Base-by-base conservation (phyloP, 2,329 filamentous ascomycete species). In the Apiospora saccharicola region DNA sequence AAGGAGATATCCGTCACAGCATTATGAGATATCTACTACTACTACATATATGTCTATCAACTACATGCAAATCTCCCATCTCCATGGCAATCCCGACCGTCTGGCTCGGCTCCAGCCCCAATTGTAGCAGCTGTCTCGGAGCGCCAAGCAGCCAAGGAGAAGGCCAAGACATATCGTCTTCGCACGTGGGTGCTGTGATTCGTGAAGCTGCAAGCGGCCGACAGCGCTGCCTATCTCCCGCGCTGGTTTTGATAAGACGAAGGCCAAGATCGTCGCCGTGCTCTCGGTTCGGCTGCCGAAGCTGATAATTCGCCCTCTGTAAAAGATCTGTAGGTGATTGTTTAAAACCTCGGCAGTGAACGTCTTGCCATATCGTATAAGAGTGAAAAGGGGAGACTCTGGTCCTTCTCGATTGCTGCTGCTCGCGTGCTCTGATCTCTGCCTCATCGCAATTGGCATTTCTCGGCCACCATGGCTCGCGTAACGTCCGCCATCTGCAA, bases 401-500 rank as follows among this genome's bases (percentile, higher is more conserved):
- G 3, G 30, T 61, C 16, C 16, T 37, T 61, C 53, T 22, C 16
- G 7, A 3, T n/a, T 13, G n/a, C 49, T 34, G 12, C 37, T 44
- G n/a, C n/a, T n/a, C 24, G n/a, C 64, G 19, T 19, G 71, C 6
- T 13, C 22, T 14, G n/a, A n/a, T n/a, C n/a, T n/a, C n/a, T n/a
- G n/a, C n/a, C n/a, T n/a, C n/a, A n/a, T n/a, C n/a, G n/a, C n/a
- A n/a, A n/a, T n/a, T n/a, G n/a, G n/a, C n/a, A n/a, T n/a, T n/a
- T n/a, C n/a, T n/a, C n/a, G n/a, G n/a, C 30, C 34, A 22, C 10
- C 34, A 64, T 64, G 57, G 57, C 34, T 13, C 57, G 34, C 5
- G 22, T 41, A 67, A 61, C 70, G 43, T 71, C 75, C 12, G 26
- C 69, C 0, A 61, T 75, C 53, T 57, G 76, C 57, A 57, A 72